Evolutionary conservation across 352 stramenopile species (phyloP).

Genomic region (Globisporangium ultimum): DNA sequence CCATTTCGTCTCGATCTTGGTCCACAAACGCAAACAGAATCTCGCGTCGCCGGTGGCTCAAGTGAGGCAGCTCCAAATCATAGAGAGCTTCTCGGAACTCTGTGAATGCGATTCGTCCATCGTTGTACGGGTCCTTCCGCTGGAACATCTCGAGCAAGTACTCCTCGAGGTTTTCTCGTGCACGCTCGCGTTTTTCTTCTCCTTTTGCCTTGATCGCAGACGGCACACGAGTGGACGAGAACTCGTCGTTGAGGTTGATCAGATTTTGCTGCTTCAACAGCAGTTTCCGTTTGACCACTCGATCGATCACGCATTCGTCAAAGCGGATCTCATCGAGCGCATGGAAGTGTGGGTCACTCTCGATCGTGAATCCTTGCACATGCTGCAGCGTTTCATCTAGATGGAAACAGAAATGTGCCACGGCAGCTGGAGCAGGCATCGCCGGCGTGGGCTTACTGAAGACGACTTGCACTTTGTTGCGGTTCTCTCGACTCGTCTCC

Average conservation of each 20-base stretch:
- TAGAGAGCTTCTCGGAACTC: conserved; percentile 40
- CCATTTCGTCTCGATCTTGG: conserved; percentile 53
- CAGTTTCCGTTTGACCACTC: conserved; percentile 56
- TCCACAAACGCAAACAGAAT: conserved; percentile 53
- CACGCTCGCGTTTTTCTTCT: conserved; percentile 32
- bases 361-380: conserved; percentile 54
- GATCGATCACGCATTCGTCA: conserved; percentile 50
- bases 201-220: conserved; percentile 29
- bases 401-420: conserved; percentile 58
- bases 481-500: conserved; percentile 26
- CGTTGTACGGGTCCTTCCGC: conserved; percentile 62
- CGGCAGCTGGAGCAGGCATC: conserved; percentile 33
- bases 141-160: conserved; percentile 58
- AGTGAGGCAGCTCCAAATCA: conserved; percentile 29
- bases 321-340: conserved; percentile 38
- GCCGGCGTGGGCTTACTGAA: conserved; percentile 60
- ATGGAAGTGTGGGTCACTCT: conserved; percentile 64
- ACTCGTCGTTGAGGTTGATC: conserved; percentile 57
- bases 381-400: conserved; percentile 34
- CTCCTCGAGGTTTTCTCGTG: conserved; percentile 50
- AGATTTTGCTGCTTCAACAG: conserved; percentile 34
- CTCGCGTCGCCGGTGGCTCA: conserved; percentile 28
- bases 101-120: conserved; percentile 44
- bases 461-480: conserved; percentile 42
- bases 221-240: conserved; percentile 51